Conservation (phyloP, 1,284 basidiomycete genomes). For the Pholiota adiposa region DNA sequence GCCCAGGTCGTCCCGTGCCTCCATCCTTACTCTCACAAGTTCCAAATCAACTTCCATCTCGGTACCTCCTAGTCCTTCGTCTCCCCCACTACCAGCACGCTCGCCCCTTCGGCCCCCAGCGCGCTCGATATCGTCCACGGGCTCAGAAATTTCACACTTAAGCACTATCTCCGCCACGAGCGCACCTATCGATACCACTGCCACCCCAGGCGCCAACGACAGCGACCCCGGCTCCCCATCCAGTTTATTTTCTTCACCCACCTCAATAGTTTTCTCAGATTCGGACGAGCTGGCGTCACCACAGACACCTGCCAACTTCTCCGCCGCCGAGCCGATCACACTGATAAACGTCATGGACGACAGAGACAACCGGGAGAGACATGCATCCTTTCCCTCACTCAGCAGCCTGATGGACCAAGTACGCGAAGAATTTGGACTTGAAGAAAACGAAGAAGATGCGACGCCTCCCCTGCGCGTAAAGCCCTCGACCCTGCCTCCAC, state of each 20-base stretch:
- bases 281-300: conserved; percentile 15
- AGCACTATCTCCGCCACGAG: conserved; percentile 3
- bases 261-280: conserved; percentile 11
- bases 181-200: neutral
- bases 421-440: conserved; percentile 12
- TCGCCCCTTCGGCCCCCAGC: conserved; percentile 41
- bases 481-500: neutral
- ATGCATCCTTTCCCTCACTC: conserved; percentile 7
- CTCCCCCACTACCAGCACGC: conserved; percentile 29
- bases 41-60: neutral
- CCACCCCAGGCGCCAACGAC: conserved; percentile 11
- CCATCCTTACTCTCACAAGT: conserved; percentile 17
- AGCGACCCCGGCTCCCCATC: conserved; percentile 17
- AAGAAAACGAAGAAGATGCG: conserved; percentile 7
- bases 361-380: conserved; percentile 11
- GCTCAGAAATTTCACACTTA: conserved; percentile 1
- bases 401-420: conserved; percentile 13
- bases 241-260: conserved; percentile 25
- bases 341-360: neutral
- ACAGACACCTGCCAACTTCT: conserved; percentile 27
- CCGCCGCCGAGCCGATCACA: conserved; percentile 23
- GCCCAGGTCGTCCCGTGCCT: conserved; percentile 27
- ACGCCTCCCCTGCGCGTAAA: conserved; percentile 12
- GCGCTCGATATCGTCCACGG: conserved; percentile 26
- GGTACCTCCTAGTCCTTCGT: conserved; percentile 22